These are phyloP conservation scores for Xylaria acuta DNA, from an alignment of 495 filamentous ascomycete species.

Conservation along the genomic window DNA sequence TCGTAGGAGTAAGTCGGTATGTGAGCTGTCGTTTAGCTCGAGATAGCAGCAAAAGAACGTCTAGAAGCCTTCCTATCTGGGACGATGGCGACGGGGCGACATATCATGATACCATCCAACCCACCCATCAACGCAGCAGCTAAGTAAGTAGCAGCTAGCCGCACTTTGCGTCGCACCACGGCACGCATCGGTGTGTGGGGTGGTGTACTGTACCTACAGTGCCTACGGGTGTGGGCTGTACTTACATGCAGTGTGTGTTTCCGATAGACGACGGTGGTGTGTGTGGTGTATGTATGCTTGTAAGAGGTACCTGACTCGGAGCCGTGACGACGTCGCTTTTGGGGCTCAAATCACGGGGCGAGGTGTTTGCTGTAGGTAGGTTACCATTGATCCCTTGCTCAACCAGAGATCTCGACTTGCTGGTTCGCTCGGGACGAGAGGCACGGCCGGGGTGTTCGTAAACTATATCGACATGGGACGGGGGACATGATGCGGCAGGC, in stretches of 20 bases:
- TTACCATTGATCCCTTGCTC: conserved; percentile 5
- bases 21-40: neutral
- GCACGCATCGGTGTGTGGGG: neutral
- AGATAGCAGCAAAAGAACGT: conserved; percentile 17
- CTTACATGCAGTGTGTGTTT: too few relatives aligned
- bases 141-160: neutral
- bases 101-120: conserved; percentile 4
- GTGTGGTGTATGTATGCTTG: neutral
- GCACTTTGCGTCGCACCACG: neutral
- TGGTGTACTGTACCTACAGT: neutral
- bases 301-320: neutral
- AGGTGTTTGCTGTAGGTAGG: conserved; percentile 4
- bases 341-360: conserved; percentile 8
- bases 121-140: neutral
- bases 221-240: neutral
- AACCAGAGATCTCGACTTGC: neutral
- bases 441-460: conserved; percentile 9
- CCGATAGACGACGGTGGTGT: neutral
- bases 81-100: conserved; percentile 2
- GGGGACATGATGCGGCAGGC: neutral
- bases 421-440: conserved; percentile 6
- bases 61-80: conserved; percentile 20
- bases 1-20: neutral
- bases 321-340: neutral
- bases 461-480: neutral